These are phyloP conservation scores for Afroboletus lepidellus DNA, from an alignment of 1,284 basidiomycete genomes.

Conservation along the genomic window DNA sequence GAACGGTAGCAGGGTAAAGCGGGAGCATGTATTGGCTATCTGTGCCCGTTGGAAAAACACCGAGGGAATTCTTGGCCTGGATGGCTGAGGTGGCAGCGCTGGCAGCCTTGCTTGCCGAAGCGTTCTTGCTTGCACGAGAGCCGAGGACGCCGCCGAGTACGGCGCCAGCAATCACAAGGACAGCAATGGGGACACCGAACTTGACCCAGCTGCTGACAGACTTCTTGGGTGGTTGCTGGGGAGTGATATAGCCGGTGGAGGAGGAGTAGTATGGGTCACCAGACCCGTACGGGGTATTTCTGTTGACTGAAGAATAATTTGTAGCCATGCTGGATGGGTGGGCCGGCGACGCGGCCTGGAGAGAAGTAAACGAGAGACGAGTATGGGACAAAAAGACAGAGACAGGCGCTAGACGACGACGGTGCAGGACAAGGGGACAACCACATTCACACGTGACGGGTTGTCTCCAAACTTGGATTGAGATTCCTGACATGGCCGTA, in stretches of 20 bases:
- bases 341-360: slow-evolving; percentile 14
- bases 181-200: slow-evolving; percentile 51
- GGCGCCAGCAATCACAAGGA: slow-evolving; percentile 59
- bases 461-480: neutral
- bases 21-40: slow-evolving; percentile 76
- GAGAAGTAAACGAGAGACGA: slow-evolving; percentile 30
- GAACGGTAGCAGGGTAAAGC: slow-evolving; percentile 82
- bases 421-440: slow-evolving; percentile 5
- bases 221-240: slow-evolving; percentile 38
- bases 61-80: slow-evolving; percentile 60
- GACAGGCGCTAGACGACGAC: neutral
- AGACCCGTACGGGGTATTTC: slow-evolving; percentile 46
- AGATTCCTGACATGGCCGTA: too few relatives aligned
- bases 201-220: slow-evolving; percentile 50
- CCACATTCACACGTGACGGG: slow-evolving; percentile 16
- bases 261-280: slow-evolving; percentile 65
- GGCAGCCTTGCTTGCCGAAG: slow-evolving; percentile 31
- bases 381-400: slow-evolving; percentile 9
- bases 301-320: slow-evolving; percentile 48
- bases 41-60: slow-evolving; percentile 72
- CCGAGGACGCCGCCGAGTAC: slow-evolving; percentile 72
- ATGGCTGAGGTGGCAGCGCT: slow-evolving; percentile 49
- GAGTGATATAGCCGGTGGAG: slow-evolving; percentile 65
- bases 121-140: slow-evolving; percentile 46
- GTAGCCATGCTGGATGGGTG: slow-evolving; percentile 29